Conservation (phyloP, 805 yeast species). For the Aciculoconidium aculeatum region DNA sequence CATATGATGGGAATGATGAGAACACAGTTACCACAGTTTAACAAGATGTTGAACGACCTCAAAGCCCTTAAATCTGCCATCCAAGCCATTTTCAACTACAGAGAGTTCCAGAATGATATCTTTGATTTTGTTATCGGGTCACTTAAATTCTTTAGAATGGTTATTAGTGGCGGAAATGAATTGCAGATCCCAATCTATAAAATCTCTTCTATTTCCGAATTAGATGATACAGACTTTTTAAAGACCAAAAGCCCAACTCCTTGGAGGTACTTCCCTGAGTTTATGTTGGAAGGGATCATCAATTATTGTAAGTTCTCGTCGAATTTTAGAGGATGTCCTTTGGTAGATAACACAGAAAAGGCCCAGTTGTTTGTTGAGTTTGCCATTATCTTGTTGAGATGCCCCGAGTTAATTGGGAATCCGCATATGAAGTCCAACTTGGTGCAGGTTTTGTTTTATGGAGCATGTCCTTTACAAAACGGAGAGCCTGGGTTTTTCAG, state of each 20-base stretch:
- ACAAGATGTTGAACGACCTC: slow-evolving; percentile 28
- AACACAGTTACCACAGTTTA: slow-evolving; percentile 45
- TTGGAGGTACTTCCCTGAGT: slow-evolving; percentile 83
- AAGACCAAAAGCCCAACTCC: slow-evolving; percentile 64
- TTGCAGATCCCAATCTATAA: slow-evolving; percentile 51
- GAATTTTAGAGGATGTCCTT: slow-evolving; percentile 50
- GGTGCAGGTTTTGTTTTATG: slow-evolving; percentile 74
- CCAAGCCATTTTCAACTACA: slow-evolving; percentile 55
- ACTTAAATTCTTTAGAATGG: slow-evolving; percentile 61
- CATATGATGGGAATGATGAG: slow-evolving; percentile 16
- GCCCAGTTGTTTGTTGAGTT: slow-evolving; percentile 60
- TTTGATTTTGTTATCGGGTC: slow-evolving; percentile 78
- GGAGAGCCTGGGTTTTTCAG: slow-evolving; percentile 74
- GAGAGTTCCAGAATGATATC: slow-evolving; percentile 54
- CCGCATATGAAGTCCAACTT: slow-evolving; percentile 88
- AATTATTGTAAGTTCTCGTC: slow-evolving; percentile 62
- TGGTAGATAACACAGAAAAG: slow-evolving; percentile 47
- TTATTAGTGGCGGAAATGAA: slow-evolving; percentile 53
- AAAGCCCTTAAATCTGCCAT: slow-evolving; percentile 50
- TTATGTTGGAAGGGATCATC: slow-evolving; percentile 73
- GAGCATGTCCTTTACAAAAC: slow-evolving; percentile 50
- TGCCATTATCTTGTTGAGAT: slow-evolving; percentile 67
- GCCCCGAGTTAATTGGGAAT: slow-evolving; percentile 80
- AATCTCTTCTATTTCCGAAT: slow-evolving; percentile 55
- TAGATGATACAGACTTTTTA: slow-evolving; percentile 69